Base-by-base conservation (phyloP, 306 rosid genomes). In the Clitoria ternatea region DNA sequence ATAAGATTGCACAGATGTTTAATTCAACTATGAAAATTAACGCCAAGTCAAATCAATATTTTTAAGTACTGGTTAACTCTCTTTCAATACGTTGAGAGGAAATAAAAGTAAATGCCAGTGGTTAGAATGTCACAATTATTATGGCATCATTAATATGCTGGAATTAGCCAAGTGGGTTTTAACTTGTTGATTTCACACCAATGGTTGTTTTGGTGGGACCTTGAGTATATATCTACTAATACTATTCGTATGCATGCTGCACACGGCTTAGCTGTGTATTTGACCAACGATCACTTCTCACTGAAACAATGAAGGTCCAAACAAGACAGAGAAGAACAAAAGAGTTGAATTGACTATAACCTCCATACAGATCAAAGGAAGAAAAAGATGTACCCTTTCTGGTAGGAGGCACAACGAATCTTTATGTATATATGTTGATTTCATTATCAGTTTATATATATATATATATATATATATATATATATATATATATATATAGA, bases 221-320 rank as follows among this genome's bases (percentile, higher is more conserved):
- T 24, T 73, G 54, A 37, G 43, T 10, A 48, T 20, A 50, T 47
- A 36, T 43, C 2, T 20, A 22, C 32, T 36, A 4, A 18, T 61
- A 11, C 5, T 19, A n/a, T 14, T 4, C 35, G 10, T 45, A n/a
- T 14, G 8, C 35, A 15, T 45, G 39, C 19, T 36, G 27, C 2
- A 18, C 54, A 62, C 17, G 61, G 55, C n/a, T 49, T 49, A 49
- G 48, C 14, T 40, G 49, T 65, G 15, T 53, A 24, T 52, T 29
- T 43, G 68, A 75, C 74, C 73, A 32, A 55, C 22, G 2, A 27
- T 66, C 68, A 65, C 59, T 75, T 12, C 65, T 23, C n/a, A 33
- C 22, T 54, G 9, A 29, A 3, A 39, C 15, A 27, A 53, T 35
- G 42, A 23, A 59, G 4, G 54, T 14, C 5, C 63, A 36, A 36